Evolutionary conservation across 1,284 basidiomycete genomes (phyloP).

Genomic region (Termitomyces sp.): DNA sequence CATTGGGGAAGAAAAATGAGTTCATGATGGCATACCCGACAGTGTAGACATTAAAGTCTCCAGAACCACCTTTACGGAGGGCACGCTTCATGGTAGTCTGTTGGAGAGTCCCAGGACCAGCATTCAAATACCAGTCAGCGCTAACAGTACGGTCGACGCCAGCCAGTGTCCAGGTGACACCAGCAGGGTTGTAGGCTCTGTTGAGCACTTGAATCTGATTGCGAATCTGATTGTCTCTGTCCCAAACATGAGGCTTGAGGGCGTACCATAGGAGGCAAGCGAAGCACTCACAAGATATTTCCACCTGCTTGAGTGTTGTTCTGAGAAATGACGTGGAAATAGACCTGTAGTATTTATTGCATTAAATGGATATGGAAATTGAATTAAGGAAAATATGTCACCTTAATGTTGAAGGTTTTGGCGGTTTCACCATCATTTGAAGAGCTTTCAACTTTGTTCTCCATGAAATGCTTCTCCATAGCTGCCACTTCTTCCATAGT

Average conservation of each 20-base stretch:
- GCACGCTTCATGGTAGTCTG: conserved; percentile 47
- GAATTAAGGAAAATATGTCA: neutral
- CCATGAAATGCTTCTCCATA: neutral
- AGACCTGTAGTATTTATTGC: neutral
- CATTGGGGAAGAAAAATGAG: too few relatives aligned
- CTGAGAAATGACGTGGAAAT: neutral
- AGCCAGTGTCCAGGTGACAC: conserved; percentile 39
- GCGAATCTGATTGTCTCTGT: neutral
- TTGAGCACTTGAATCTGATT: conserved; percentile 17
- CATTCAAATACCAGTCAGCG: conserved; percentile 41
- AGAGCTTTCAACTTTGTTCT: neutral
- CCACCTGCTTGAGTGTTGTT: neutral
- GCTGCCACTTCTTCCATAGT: neutral
- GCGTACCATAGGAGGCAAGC: too few relatives aligned
- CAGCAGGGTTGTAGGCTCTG: conserved; percentile 34
- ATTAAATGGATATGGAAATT: neutral
- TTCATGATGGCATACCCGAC: neutral
- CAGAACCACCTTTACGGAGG: conserved; percentile 37
- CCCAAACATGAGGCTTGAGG: neutral
- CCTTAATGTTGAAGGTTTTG: neutral
- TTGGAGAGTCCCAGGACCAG: conserved; percentile 29
- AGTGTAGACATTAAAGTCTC: conserved; percentile 45
- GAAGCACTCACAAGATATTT: neutral
- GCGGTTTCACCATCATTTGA: neutral
- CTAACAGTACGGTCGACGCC: conserved; percentile 41